These are phyloP conservation scores for Cubamyces lactineus DNA, from an alignment of 768 basidiomycete species.

Conservation along the genomic window DNA sequence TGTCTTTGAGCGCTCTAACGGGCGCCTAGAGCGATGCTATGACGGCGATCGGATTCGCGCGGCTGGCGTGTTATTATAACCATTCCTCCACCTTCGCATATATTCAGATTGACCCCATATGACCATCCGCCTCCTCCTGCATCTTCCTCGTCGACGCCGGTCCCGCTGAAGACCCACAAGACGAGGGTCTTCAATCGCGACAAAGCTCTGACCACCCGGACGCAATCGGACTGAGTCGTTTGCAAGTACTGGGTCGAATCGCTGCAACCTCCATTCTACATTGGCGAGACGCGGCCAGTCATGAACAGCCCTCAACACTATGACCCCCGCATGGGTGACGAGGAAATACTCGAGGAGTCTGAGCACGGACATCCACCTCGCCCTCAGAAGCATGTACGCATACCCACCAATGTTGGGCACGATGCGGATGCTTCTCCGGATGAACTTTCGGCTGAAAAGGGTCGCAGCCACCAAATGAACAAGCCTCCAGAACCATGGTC, in stretches of 20 bases:
- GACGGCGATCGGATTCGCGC: neutral
- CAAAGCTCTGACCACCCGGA: no score
- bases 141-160: neutral
- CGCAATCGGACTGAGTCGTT: no score
- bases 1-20: neutral
- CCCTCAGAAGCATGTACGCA: conserved; percentile 15
- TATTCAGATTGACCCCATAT: neutral
- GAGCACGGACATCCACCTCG: neutral
- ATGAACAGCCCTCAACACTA: conserved; percentile 19
- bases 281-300: neutral
- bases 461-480: neutral
- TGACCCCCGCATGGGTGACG: conserved; percentile 37
- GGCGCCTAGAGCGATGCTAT: neutral
- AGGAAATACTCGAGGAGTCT: conserved; percentile 26
- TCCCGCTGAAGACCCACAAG: neutral
- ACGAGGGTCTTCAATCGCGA: no score
- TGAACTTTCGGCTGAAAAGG: neutral
- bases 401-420: conserved; percentile 8
- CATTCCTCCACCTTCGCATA: neutral
- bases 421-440: neutral
- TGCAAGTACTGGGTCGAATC: no score
- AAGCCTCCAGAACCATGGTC: conserved; percentile 3
- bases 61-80: neutral
- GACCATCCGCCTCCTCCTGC: neutral
- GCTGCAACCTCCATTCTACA: no score